Conservation (phyloP, 78 protist genomes). For the Abeoforma whisleri region DNA sequence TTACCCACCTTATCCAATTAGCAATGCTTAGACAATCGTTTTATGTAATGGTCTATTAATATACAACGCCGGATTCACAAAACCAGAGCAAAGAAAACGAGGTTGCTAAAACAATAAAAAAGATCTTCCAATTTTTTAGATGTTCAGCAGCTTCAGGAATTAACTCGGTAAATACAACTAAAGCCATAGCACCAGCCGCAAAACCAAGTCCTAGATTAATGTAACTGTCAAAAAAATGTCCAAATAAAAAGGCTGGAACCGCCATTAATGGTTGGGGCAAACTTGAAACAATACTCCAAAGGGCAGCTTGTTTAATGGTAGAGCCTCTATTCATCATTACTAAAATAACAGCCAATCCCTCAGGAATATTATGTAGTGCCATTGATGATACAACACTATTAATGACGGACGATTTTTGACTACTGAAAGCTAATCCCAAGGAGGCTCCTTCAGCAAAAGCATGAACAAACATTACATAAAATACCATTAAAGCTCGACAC, state of each 20-base stretch:
- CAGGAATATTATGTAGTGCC: neutral
- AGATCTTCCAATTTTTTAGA: no score
- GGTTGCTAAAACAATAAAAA: no score
- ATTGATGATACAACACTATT: neutral
- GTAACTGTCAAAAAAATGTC: neutral
- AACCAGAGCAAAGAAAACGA: no score
- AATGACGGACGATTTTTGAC: neutral
- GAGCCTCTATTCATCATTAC: neutral
- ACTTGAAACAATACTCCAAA: neutral
- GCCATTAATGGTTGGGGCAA: neutral
- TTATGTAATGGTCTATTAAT: no score
- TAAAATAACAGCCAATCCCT: neutral
- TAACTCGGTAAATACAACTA: neutral
- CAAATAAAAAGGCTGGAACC: neutral
- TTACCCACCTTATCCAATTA: no score
- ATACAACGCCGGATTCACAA: no score
- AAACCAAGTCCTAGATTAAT: neutral
- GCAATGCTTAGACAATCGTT: no score
- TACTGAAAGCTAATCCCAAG: neutral
- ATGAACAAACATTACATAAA: neutral
- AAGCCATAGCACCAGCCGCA: neutral
- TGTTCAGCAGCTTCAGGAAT: neutral
- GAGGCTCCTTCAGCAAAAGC: neutral
- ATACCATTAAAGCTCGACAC: neutral
- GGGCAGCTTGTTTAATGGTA: neutral